Percentiles rank a stretch among this genome's conserved stretches.
These are phyloP conservation scores for Magnusiomyces sp. DNA, from an alignment of 1,139 yeast species.

Conservation along the genomic window DNA sequence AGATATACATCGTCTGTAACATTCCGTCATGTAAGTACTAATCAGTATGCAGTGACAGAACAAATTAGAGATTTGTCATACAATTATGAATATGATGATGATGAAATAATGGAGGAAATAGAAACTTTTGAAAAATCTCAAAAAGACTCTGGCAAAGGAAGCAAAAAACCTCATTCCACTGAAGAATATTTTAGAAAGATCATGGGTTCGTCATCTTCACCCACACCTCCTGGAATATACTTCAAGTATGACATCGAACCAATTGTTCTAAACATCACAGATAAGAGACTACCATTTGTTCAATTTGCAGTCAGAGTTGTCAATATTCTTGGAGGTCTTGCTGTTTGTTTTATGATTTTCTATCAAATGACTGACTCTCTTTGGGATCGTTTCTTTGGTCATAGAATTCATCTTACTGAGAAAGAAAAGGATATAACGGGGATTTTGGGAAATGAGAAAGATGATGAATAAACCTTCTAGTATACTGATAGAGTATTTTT, in stretches of 20 bases:
- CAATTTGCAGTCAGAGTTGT: slow-evolving; percentile 72
- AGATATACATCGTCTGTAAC: slow-evolving; percentile 48
- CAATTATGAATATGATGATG: slow-evolving; percentile 2
- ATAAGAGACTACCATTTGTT: slow-evolving; percentile 63
- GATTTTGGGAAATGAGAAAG: too few species aligned
- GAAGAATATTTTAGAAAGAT: too few species aligned
- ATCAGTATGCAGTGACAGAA: slow-evolving; percentile 77
- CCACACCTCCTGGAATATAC: slow-evolving; percentile 60
- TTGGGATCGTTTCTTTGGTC: too few species aligned
- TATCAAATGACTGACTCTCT: slow-evolving; percentile 26
- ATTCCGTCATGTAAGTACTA: slow-evolving; percentile 68
- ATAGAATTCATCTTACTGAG: too few species aligned
- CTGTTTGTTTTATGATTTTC: slow-evolving; percentile 41
- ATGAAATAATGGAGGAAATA: too few species aligned
- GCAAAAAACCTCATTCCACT: too few species aligned
- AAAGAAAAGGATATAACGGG: too few species aligned
- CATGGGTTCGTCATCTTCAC: slow-evolving; percentile 20
- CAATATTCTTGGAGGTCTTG: slow-evolving; percentile 69
- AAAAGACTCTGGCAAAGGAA: too few species aligned
- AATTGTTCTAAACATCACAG: slow-evolving; percentile 58
- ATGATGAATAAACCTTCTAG: too few species aligned
- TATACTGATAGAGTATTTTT: too few species aligned
- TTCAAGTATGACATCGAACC: slow-evolving; percentile 88
- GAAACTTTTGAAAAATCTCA: too few species aligned
- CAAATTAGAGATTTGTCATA: slow-evolving; percentile 25